These are phyloP conservation scores for Rhodotorula babjevae DNA, from an alignment of 768 basidiomycete genomes.

Conservation along the genomic window DNA sequence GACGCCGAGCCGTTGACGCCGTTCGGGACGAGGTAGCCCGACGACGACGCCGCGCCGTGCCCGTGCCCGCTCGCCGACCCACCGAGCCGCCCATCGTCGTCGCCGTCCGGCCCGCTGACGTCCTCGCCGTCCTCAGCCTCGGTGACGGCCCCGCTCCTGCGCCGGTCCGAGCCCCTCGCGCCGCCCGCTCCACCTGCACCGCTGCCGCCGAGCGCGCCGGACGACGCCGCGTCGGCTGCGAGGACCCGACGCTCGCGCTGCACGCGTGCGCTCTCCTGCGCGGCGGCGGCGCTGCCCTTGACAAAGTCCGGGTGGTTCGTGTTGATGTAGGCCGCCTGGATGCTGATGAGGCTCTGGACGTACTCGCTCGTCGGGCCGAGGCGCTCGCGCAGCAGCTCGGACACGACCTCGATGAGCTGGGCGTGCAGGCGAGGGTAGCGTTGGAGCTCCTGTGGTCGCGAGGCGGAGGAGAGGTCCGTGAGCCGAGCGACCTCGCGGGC, in stretches of 20 bases:
- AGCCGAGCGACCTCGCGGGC: background rate
- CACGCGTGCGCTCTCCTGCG: slow-evolving; percentile 21
- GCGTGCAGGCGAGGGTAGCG: slow-evolving; percentile 90
- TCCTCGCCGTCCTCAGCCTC: slow-evolving; percentile 41
- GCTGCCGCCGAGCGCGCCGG: background rate
- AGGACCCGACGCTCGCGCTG: slow-evolving; percentile 5
- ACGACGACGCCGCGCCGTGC: background rate
- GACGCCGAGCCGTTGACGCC: slow-evolving; percentile 63
- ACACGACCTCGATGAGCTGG: slow-evolving; percentile 92
- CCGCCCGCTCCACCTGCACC: background rate
- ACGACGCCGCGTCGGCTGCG: slow-evolving; percentile 1
- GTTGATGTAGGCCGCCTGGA: slow-evolving; percentile 98
- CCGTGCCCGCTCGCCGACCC: slow-evolving; percentile 57
- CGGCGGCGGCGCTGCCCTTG: slow-evolving; percentile 55
- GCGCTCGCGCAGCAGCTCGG: slow-evolving; percentile 87
- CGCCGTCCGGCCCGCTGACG: slow-evolving; percentile 53
- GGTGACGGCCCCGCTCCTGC: background rate
- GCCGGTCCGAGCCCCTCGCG: background rate
- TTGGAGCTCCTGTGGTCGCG: slow-evolving; percentile 70
- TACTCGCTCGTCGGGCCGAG: slow-evolving; percentile 96
- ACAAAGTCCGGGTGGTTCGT: slow-evolving; percentile 97
- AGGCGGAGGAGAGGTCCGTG: background rate
- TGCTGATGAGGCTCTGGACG: slow-evolving; percentile 87
- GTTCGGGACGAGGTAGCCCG: slow-evolving; percentile 42
- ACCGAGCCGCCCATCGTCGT: slow-evolving; percentile 51